Evolutionary conservation across 2,329 filamentous ascomycete genomes (phyloP), one percentile per base, ranked within the genome.

Genomic region (Venturiaceae sp.): DNA sequence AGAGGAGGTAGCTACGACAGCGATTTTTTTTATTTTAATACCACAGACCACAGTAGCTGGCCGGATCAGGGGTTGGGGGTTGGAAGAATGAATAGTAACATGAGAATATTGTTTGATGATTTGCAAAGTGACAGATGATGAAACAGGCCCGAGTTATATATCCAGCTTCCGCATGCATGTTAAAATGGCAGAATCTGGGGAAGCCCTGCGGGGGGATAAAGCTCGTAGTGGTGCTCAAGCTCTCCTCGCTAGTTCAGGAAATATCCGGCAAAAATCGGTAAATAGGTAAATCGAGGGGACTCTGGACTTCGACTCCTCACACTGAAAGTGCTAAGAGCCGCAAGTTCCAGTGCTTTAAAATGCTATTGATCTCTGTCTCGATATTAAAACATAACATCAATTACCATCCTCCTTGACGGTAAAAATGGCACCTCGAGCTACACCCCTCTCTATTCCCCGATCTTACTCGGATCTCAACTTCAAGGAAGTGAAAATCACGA

Each of bases 391-490:
- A n/a, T n/a, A n/a, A n/a, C n/a, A 9, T 3, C 2, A 46, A 7
- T 13, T 2, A 16, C 19, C n/a, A 21, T 46, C 55, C 26, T 52
- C 19, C 16, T 47, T 50, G 9, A 57, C 32, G 16, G 14, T 19
- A n/a, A 19, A n/a, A 14, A 60, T 60, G 57, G 34, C 60, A 19
- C 39, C 41, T 7, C 55, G 41, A 41, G 58, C 55, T 16, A 26
- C 61, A 7, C 28, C 54, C n/a, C 53, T 61, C 55, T 21, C 55
- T 3, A 65, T 74, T 6, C 75, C 74, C 1, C 39, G 53, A 19
- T 71, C 68, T 61, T 79, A 79, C 67, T 64, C 70, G 57, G 61
- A 67, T 57, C 66, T 75, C 5, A 69, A 68, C 9, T 75, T 68
- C 62, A 71, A 65, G 21, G 65, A 75, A 39, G 77, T 78, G 62